These are phyloP conservation scores for Capronia americana DNA, from an alignment of 2,329 filamentous ascomycete species.

Conservation along the genomic window DNA sequence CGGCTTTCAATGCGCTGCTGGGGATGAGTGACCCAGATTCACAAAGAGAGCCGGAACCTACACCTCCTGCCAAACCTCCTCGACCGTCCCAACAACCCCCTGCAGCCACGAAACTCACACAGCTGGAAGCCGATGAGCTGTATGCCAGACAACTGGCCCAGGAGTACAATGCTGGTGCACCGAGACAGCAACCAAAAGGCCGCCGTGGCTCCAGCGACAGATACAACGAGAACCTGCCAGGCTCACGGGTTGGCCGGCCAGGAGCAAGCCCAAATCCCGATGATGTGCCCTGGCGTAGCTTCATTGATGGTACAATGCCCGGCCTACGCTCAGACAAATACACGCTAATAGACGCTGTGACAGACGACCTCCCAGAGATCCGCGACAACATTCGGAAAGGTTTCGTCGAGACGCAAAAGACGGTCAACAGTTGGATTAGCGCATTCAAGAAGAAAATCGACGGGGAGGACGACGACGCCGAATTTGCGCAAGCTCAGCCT, in stretches of 20 bases:
- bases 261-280: conserved; percentile 53
- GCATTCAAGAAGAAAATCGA: conserved; percentile 93
- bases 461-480: conserved; percentile 80
- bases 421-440: conserved; percentile 90
- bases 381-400: conserved; percentile 92
- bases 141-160: conserved; percentile 93
- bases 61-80: conserved; percentile 80
- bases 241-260: conserved; percentile 42
- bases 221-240: conserved; percentile 42
- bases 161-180: conserved; percentile 69
- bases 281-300: conserved; percentile 69
- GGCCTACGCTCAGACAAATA: conserved; percentile 9
- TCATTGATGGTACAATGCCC: conserved; percentile 73
- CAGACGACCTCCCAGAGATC: conserved; percentile 91
- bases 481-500: conserved; percentile 47
- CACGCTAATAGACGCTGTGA: conserved; percentile 30
- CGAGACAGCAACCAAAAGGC: conserved; percentile 38
- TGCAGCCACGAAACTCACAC: conserved; percentile 68
- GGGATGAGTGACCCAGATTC: conserved; percentile 81
- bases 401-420: conserved; percentile 90
- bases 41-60: conserved; percentile 61
- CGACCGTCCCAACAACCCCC: conserved; percentile 62
- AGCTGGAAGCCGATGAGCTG: conserved; percentile 87
- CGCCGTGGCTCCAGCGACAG: conserved; percentile 29
- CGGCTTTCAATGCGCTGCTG: conserved; percentile 92